phyloP scores from a whole-genome alignment of 2,329 filamentous ascomycete genomes.

The Herpomyces periplanetae region DNA sequence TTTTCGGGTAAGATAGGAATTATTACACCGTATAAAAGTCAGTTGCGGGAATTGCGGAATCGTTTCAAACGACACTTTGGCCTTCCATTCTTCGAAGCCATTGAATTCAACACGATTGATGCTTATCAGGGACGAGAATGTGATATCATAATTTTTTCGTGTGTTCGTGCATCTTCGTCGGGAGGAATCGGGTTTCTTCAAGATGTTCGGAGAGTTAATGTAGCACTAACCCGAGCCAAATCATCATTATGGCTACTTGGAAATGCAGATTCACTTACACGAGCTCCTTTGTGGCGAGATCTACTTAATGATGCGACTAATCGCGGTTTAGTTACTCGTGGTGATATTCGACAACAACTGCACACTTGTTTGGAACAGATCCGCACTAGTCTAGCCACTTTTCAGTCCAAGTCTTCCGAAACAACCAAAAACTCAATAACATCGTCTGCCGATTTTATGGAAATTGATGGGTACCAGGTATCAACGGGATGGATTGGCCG shows the following conservation, averaged over 20 bases:
- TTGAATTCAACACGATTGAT: constrained; percentile 97
- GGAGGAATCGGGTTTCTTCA: constrained; percentile 95
- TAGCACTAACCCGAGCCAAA: constrained; percentile 79
- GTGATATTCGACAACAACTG: constrained; percentile 16
- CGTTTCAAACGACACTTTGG: constrained; percentile 36
- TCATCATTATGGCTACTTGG: constrained; percentile 86
- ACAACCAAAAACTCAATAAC: too few species aligned
- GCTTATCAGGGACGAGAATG: constrained; percentile 89
- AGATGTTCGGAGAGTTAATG: constrained; percentile 95
- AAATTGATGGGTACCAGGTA: too few species aligned
- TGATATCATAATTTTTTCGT: constrained; percentile 95
- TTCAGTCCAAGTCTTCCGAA: too few species aligned
- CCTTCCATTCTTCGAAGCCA: constrained; percentile 25
- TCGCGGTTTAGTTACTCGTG: constrained; percentile 36
- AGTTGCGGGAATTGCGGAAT: constrained; percentile 35
- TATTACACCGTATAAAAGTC: constrained; percentile 90
- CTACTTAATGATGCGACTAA: constrained; percentile 41
- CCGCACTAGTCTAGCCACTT: too few species aligned
- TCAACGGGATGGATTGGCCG: too few species aligned
- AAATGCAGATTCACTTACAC: constrained; percentile 45
- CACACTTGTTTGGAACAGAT: too few species aligned
- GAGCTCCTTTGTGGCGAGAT: constrained; percentile 63
- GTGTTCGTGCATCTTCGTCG: constrained; percentile 61
- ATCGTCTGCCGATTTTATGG: too few species aligned
- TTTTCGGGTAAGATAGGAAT: constrained; percentile 61